These are phyloP conservation scores for Claviceps sorghi DNA, from an alignment of 2,329 filamentous ascomycete species.

Conservation along the genomic window DNA sequence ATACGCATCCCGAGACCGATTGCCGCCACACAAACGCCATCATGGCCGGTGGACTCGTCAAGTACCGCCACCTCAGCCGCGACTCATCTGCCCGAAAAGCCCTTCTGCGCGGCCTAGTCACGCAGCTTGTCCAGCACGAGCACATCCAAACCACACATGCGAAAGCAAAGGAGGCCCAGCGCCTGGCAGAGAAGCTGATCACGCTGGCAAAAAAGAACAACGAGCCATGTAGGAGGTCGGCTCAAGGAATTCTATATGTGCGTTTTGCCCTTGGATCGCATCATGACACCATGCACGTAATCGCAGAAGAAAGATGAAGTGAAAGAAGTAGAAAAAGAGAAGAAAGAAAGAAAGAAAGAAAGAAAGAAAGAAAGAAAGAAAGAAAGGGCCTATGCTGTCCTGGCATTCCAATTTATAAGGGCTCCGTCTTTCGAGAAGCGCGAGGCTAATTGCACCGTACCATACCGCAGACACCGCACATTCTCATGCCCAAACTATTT, in stretches of 20 bases:
- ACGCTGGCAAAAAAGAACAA: slow-evolving; percentile 90
- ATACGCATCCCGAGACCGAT: neutral
- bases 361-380: neutral
- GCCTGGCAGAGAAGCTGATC: slow-evolving; percentile 84
- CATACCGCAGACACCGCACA: slow-evolving; percentile 43
- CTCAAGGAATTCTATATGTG: slow-evolving; percentile 78
- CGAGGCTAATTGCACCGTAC: neutral
- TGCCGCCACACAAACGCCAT: slow-evolving; percentile 8
- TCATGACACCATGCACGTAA: neutral
- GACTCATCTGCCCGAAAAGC: slow-evolving; percentile 79
- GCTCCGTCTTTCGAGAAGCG: neutral
- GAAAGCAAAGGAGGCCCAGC: slow-evolving; percentile 94
- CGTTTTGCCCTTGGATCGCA: slow-evolving; percentile 14
- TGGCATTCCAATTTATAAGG: neutral
- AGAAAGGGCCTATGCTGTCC: neutral
- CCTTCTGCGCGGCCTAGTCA: slow-evolving; percentile 88
- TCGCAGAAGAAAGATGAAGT: no score
- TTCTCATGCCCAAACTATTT: slow-evolving; percentile 75
- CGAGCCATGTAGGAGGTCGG: slow-evolving; percentile 59
- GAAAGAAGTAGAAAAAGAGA: neutral
- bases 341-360: neutral
- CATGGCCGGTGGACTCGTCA: slow-evolving; percentile 78
- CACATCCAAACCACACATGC: slow-evolving; percentile 88
- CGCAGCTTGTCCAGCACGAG: slow-evolving; percentile 85
- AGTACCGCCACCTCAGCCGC: slow-evolving; percentile 80